phyloP scores from a whole-genome alignment of 345 rosid species.

The Dovyalis caffra region DNA sequence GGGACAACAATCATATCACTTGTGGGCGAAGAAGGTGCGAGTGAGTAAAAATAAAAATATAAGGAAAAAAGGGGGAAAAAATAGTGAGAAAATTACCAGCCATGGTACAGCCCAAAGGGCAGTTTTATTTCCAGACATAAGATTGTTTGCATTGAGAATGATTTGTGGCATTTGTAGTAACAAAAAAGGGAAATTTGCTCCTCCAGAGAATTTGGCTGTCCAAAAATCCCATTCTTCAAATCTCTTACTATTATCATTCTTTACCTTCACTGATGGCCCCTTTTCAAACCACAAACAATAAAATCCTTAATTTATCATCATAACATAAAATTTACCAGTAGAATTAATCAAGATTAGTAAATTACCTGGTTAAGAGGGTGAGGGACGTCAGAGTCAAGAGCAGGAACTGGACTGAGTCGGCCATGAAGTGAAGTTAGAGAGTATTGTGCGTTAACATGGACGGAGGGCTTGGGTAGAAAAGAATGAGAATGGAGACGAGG shows the following conservation, averaged over 20 bases:
- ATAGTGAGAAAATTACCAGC: slow-evolving; percentile 53
- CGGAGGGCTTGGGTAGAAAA: slow-evolving; percentile 10
- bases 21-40: background rate
- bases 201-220: slow-evolving; percentile 79
- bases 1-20: background rate
- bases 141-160: slow-evolving; percentile 75
- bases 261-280: slow-evolving; percentile 38
- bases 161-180: slow-evolving; percentile 90
- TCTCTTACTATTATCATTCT: slow-evolving; percentile 22
- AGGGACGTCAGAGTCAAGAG: slow-evolving; percentile 58
- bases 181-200: slow-evolving; percentile 72
- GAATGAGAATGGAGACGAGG: slow-evolving; percentile 18
- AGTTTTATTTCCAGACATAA: slow-evolving; percentile 65
- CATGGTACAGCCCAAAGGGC: slow-evolving; percentile 91
- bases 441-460: slow-evolving; percentile 2
- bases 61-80: background rate
- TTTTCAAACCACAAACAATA: slow-evolving; percentile 16
- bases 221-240: slow-evolving; percentile 72
- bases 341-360: too few relatives aligned
- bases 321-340: too few relatives aligned
- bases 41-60: background rate
- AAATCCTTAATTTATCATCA: too few relatives aligned
- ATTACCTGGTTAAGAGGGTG: slow-evolving; percentile 48
- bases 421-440: slow-evolving; percentile 38
- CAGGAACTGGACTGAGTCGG: slow-evolving; percentile 37